Percentiles rank a stretch among this genome's conserved stretches.
Conservation (phyloP, 192 early-diverging fungal species). For the Phlyctochytrium bullatum region DNA sequence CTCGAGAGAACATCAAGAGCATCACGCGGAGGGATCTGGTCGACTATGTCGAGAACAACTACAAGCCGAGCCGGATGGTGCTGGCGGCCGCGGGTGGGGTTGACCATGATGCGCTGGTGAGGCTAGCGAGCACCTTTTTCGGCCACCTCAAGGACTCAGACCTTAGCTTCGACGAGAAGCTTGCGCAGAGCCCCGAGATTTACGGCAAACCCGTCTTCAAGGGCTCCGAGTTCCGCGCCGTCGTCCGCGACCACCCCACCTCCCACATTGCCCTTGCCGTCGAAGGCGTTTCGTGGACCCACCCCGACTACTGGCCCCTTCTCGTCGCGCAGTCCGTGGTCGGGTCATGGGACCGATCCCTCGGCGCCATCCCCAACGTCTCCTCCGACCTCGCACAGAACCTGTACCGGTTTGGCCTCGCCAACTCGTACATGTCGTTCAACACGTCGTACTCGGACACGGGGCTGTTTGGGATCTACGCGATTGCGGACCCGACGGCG, state of each 20-base stretch:
- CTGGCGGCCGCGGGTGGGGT: conserved; percentile 88
- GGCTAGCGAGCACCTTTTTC: conserved; percentile 93
- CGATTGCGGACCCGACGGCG: conserved; percentile 77
- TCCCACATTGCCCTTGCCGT: conserved; percentile 98
- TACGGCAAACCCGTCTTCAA: conserved; percentile 76
- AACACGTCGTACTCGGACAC: conserved; percentile 99
- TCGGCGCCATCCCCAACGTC: conserved; percentile 84
- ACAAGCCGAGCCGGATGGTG: conserved; percentile 97
- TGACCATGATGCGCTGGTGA: conserved; percentile 89
- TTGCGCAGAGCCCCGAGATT: conserved; percentile 38
- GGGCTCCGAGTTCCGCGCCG: conserved; percentile 86
- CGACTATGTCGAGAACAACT: conserved; percentile 91
- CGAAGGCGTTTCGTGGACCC: conserved; percentile 93
- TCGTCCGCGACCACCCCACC: conserved; percentile 83
- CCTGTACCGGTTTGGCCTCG: conserved; percentile 75
- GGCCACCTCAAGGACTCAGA: conserved; percentile 66
- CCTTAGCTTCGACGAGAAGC: conserved; percentile 34
- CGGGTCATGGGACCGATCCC: conserved; percentile 94
- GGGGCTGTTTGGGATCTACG: conserved; percentile 95
- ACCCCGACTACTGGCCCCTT: conserved; percentile 93
- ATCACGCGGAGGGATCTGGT: conserved; percentile 82
- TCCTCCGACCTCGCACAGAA: conserved; percentile 83
- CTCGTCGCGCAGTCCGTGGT: conserved; percentile 94
- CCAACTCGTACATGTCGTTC: conserved; percentile 99
- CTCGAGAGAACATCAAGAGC: conserved; percentile 89